Base-by-base conservation (phyloP, 2,329 filamentous ascomycete species). In the Diplodia intermedia region DNA sequence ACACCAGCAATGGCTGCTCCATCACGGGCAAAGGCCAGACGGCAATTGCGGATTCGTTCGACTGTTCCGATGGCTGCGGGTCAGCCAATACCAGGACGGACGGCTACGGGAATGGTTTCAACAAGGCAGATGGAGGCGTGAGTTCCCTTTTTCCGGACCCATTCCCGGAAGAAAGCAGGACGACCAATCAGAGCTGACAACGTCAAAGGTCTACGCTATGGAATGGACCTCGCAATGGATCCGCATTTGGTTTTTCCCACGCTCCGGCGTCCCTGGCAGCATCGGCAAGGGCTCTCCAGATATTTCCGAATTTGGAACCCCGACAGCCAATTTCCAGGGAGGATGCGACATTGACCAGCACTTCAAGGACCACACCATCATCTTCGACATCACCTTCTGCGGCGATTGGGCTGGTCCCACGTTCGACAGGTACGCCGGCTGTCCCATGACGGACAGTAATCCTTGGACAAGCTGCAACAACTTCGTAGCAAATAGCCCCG, bases 401-500 rank as follows among this genome's bases (percentile, higher is more conserved):
- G 79, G 79, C n/a, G 72, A 71, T 33, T 96, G 92, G 92, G 92
- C 92, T 4, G 92, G 91, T 18, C 75, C 81, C 36, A 86, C 89
- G 38, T 95, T 89, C 88, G 72, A 74, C 65, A 72, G 76, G 36
- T 84, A 88, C 70, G 11, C 53, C 26, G 82, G 83, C 63, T 93
- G 90, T 77, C 79, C 84, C 6, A 36, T 65, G 26, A 56, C 52
- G 6, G 62, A 62, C 20, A 49, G 52, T 4, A 68, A 23, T 33
- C 36, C 71, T 1, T 68, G 71, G 18, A 76, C 79, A 49, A 74
- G 71, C 49, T 75, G 73, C 67, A 66, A 71, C 11, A 57, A 68
- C 20, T 75, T 70, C 53, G 72, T 75, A 4, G 73, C 69, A 8
- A 69, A 33, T 6, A 71, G 72, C 53, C 73, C 72, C 1, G 53